These are phyloP conservation scores for Lactarius indigo DNA, from an alignment of 768 basidiomycete species.

Conservation along the genomic window DNA sequence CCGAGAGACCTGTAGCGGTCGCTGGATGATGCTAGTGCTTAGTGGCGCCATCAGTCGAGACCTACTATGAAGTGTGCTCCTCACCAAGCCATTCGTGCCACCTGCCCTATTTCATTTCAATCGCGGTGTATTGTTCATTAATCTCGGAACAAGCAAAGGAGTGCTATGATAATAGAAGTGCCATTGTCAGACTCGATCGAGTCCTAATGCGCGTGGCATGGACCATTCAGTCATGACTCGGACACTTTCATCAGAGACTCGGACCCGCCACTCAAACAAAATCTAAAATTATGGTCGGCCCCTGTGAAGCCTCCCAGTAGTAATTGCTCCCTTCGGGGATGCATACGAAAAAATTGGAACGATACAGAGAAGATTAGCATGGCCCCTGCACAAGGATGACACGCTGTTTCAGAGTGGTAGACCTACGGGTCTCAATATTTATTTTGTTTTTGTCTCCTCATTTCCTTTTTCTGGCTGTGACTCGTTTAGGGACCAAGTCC, in stretches of 20 bases:
- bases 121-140: not conserved
- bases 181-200: not conserved
- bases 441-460: constrained; percentile 22
- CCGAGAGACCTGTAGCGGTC: not conserved
- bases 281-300: not conserved
- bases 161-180: not conserved
- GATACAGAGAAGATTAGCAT: constrained; percentile 99
- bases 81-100: not conserved
- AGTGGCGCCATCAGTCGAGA: not conserved
- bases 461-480: not conserved
- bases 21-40: not conserved
- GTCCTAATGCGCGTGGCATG: not conserved
- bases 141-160: not conserved
- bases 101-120: not conserved
- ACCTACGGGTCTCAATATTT: constrained; percentile 44
- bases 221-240: no score
- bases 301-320: not conserved
- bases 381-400: constrained; percentile 99
- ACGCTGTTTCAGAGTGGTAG: constrained; percentile 96
- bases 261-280: not conserved
- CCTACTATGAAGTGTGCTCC: not conserved
- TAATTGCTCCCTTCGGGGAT: constrained; percentile 70
- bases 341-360: constrained; percentile 99
- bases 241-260: not conserved
- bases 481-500: not conserved